These are phyloP conservation scores for Eragrostis curvula DNA, from an alignment of 176 grass and related monocot genomes.

Conservation along the genomic window DNA sequence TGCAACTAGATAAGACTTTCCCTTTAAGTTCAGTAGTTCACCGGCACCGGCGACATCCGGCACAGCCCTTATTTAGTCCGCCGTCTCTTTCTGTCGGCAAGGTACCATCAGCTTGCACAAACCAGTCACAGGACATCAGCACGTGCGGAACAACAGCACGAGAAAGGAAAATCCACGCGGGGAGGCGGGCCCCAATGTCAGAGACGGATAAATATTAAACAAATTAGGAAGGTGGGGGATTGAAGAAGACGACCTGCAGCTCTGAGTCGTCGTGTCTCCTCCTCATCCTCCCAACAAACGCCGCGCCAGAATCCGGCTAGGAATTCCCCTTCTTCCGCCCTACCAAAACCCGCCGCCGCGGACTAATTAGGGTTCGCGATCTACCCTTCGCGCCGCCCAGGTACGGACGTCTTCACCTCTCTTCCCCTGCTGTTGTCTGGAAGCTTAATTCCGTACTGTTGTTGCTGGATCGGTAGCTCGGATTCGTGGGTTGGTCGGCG, in stretches of 20 bases:
- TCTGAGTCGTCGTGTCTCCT: slow-evolving; percentile 1
- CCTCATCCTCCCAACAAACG: slow-evolving; percentile 4
- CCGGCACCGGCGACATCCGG: too few species aligned
- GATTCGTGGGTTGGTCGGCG: background rate
- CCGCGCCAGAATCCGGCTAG: background rate
- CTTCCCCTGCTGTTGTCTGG: background rate
- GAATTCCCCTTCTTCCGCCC: background rate
- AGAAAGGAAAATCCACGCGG: background rate
- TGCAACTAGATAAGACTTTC: too few species aligned
- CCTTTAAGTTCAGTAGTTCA: too few species aligned
- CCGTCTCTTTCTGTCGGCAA: too few species aligned
- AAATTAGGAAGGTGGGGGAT: background rate
- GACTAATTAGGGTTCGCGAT: background rate
- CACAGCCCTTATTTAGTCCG: too few species aligned
- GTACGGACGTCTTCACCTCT: background rate
- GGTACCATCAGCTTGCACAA: too few species aligned
- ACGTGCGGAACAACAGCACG: background rate
- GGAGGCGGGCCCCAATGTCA: background rate
- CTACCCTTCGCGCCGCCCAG: background rate
- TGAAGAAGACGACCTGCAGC: background rate
- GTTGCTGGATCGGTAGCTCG: background rate
- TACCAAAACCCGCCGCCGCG: slow-evolving; percentile 5
- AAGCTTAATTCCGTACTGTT: background rate
- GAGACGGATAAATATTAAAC: background rate
- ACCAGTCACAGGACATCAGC: background rate